Base-by-base conservation (phyloP, 495 filamentous ascomycete species). In the Copromyces sp. region DNA sequence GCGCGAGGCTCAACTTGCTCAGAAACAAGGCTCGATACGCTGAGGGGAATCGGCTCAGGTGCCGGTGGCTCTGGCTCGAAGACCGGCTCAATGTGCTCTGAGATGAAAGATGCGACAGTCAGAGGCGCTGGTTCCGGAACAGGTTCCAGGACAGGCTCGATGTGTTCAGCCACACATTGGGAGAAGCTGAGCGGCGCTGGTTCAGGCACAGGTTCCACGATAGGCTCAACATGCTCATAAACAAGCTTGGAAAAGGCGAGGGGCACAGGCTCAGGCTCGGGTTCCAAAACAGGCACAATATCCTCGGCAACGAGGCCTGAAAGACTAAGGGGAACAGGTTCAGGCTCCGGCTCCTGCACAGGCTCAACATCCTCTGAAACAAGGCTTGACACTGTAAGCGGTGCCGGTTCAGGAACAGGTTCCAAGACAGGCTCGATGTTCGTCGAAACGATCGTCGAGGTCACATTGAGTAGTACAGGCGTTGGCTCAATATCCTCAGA, bases 281-380 rank as follows among this genome's bases (percentile, higher is more conserved):
- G 70, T n/a, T 75, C 73, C 16, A 68, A 72, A 20, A 59, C 59
- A 44, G 80, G 80, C 29, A 65, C 53, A 37, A 65, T 65, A 65
- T 65, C 53, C 53, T 65, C 53, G 32, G 53, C 14, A 37, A 65
- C 53, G 53, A 65, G 53, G 32, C 29, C 29, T 35, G 53, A 65
- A 65, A 65, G 53, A 65, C 70, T 74, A 47, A 82, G 74, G 3
- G 44, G 65, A 17, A 76, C 74, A 4, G 71, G 76, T 32, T 39
- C 69, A 4, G 74, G 72, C 37, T 75, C 77, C 4, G 74, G 72
- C 37, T 77, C 74, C 35, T 68, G 53, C 9, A 75, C 69, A 4
- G 80, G 80, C 65, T 78, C 80, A 16, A 81, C 73, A 41, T 78
- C 68, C 75, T 78, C 76, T 11, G 69, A 76, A 17, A 79, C 14